Base-by-base conservation (phyloP, 2,329 filamentous ascomycete species). In the Cladophialophora exuberans region DNA sequence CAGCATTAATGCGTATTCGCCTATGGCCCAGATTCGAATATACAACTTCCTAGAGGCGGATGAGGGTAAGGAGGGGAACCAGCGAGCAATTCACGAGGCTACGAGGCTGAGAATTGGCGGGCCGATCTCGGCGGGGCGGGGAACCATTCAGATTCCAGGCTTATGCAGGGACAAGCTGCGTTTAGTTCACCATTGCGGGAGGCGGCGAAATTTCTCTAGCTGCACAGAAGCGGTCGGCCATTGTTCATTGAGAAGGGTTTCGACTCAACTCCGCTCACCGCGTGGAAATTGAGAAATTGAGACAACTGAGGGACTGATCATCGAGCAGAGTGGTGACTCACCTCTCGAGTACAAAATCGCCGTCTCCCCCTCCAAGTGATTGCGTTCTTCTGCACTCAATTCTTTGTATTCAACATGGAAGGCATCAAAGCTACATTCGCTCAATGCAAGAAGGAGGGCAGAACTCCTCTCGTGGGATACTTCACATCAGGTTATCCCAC, bases 401-500 rank as follows among this genome's bases (percentile, higher is more conserved):
- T 23, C 35, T 18, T 53, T 17, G 10, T 51, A 41, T 50, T 36
- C 57, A 71, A 48, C 39, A 79, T 79, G 77, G 80, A 83, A 52
- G 73, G 70, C 31, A 77, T 84, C 59, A 83, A 82, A 67, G 66
- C 73, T 54, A 79, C 79, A 3, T 84, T 84, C 65, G 79, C 79
- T 49, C 75, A 75, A 71, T 82, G 80, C 73, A 83, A 82, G 67
- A 70, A 75, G 63, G 79, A 83, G 64, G 74, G 67, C 62, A 71
- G 94, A 83, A 79, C 89, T 63, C 93, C 94, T 46, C 82, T 99
- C 59, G 90, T 99, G 62, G 92, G 92, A 23, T 99, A 99, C 80
- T 90, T 97, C 69, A 99, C 94, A 22, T 92, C 93, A 55, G 94
- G 94, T 52, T 99, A 86, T 70, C 94, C 94, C 13, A 89, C 83